Evolutionary conservation across 306 rosid species (phyloP), one percentile per base, ranked within the genome.

Genomic region (Crataegus laevigata): DNA sequence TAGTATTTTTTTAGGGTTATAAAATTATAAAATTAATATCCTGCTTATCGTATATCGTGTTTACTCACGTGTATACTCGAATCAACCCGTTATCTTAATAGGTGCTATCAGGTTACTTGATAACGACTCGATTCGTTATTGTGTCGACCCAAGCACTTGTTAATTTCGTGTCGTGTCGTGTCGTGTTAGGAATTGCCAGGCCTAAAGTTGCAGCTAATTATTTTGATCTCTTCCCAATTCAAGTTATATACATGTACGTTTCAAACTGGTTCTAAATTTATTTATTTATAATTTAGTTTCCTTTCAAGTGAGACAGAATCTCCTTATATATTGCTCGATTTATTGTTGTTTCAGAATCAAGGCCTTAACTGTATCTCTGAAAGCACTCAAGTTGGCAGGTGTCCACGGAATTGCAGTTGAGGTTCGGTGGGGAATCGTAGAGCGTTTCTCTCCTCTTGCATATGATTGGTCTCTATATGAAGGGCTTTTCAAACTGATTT

Each of bases 371-470:
- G 70, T 75, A 32, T 75, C 85, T 63, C 79, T 82, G 34, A 82
- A 69, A 74, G 82, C 85, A 24, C 82, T 82, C 74, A 82, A 82
- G 80, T 45, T 78, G 58, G 85, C 80, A 69, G 85, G 85, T 82
- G 85, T 82, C 30, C 85, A 74, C 57, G 85, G 85, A 69, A 67
- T 82, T 73, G 82, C 80, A 60, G 85, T 82, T 74, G 85, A 82
- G 77, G 85, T 78, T 63, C 74, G 82, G 85, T 82, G 85, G 85
- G 85, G 85, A n/a, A 71, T 82, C 4, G 82, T 78, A 38, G 85
- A 82, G 63, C 82, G 85, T 43, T 74, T 74, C 79, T 74, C 85
- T 62, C 85, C 85, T 57, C 42, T 30, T 32, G 30, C 65, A 13
- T 82, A 78, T 62, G 58, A 82, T 70, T 82, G 85, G 85, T 54